Base-by-base conservation (phyloP, 2,329 filamentous ascomycete species). In the Bisporella sp. region DNA sequence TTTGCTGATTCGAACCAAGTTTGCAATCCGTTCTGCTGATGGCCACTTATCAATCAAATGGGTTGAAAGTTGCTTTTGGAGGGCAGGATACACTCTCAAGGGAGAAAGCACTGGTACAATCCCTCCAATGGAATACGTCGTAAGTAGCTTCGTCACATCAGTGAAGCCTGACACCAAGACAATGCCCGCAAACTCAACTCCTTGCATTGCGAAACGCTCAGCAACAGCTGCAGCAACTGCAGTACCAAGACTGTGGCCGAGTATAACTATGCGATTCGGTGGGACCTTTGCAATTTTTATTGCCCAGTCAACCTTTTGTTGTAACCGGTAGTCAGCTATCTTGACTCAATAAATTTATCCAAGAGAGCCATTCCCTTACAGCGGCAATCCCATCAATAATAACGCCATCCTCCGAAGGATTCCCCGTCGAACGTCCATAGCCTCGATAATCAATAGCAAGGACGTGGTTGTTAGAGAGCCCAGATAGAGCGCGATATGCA, bases 401-500 rank as follows among this genome's bases (percentile, higher is more conserved):
- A 6, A 97, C 71, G 0, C 92, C 92, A 35, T 77, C 71, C 69
- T 97, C 92, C 0, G 83, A 85, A 0, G 92, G 92, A 4, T 69
- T 71, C n/a, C 92, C 89, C 0, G 84, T 88, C 6, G 87, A 93
- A 39, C 80, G 76, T 1, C 90, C 91, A 59, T 89, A 96, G 5
- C 91, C 91, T 13, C 91, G 85, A 68, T 96, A 96, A 72, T 96
- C 90, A 60, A 96, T 82, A 39, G 89, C 81, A n/a, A 96, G 73
- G 42, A 96, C 79, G 64, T 96, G 91, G 49, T 90, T 80, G 50
- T 78, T 73, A 0, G 74, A 82, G 0, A 77, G 78, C 3, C 84
- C 81, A 4, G 89, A 81, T 41, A 96, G 73, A 42, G 83, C 77
- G 59, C 90, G 88, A 66, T 95, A 95, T 50, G 82, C 86, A 32